Conservation (phyloP, 2,329 filamentous ascomycete species). For the Curvularia sp. region DNA sequence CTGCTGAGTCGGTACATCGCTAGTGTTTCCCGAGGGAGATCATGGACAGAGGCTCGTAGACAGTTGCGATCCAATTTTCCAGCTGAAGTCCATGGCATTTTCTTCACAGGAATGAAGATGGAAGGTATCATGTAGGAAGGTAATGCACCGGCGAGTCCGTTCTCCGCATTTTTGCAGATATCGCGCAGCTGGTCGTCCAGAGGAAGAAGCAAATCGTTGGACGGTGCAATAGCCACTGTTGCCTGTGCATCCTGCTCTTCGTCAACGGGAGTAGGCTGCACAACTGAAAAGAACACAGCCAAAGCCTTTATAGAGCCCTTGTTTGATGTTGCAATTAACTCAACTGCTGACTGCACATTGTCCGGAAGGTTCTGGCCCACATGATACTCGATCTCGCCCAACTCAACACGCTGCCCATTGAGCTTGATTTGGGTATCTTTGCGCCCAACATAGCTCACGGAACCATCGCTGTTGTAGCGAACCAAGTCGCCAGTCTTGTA, state of each 20-base stretch:
- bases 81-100: conserved; percentile 43
- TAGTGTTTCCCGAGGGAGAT: conserved; percentile 39
- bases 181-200: conserved; percentile 35
- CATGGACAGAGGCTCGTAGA: conserved; percentile 36
- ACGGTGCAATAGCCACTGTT: conserved; percentile 26
- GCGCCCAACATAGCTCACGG: conserved; percentile 38
- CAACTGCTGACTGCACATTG: conserved; percentile 42
- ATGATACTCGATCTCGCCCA: conserved; percentile 41
- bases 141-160: conserved; percentile 37
- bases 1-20: conserved; percentile 40
- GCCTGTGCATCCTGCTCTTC: conserved; percentile 23
- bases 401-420: conserved; percentile 41
- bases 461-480: conserved; percentile 33
- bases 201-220: conserved; percentile 40
- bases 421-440: conserved; percentile 44
- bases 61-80: conserved; percentile 46
- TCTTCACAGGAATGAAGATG: conserved; percentile 42
- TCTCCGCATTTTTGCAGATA: conserved; percentile 42
- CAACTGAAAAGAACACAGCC: conserved; percentile 41
- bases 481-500: conserved; percentile 34
- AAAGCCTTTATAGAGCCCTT: conserved; percentile 40
- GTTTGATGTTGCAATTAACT: conserved; percentile 41
- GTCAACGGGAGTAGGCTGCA: conserved; percentile 18
- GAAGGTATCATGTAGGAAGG: conserved; percentile 47
- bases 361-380: conserved; percentile 45